Conservation (phyloP, 2,329 filamentous ascomycete genomes). For the Zopfia rhizophila region DNA sequence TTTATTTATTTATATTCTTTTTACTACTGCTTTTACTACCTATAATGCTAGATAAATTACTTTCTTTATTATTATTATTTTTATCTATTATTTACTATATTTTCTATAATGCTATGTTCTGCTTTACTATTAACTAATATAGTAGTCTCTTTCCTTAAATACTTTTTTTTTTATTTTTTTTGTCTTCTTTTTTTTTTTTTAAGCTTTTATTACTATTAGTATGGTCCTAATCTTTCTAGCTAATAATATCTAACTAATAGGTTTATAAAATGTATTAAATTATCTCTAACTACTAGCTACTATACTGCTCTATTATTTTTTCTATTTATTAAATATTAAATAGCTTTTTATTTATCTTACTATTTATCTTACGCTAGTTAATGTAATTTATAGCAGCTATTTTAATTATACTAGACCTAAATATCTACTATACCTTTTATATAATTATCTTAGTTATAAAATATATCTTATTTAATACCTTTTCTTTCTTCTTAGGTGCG, state of each 20-base stretch:
- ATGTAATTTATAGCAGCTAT: slow-evolving; percentile 13
- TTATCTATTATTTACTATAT: slow-evolving; percentile 5
- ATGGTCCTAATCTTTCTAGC: no score
- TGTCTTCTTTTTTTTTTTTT: no score
- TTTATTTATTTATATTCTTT: neutral
- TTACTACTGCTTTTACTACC: no score
- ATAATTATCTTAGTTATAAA: slow-evolving; percentile 11
- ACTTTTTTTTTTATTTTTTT: slow-evolving; percentile 1
- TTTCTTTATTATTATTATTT: slow-evolving; percentile 1
- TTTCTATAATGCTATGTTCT: slow-evolving; percentile 9
- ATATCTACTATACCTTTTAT: slow-evolving; percentile 14
- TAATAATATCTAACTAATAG: slow-evolving; percentile 4
- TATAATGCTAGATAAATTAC: no score
- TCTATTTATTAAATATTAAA: slow-evolving; percentile 8
- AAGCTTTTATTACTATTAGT: no score
- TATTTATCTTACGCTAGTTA: slow-evolving; percentile 9
- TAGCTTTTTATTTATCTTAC: slow-evolving; percentile 3
- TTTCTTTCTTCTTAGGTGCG: slow-evolving; percentile 6
- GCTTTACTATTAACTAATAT: slow-evolving; percentile 9
- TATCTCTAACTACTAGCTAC: slow-evolving; percentile 11
- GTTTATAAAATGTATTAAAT: slow-evolving; percentile 18
- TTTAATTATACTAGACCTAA: slow-evolving; percentile 1
- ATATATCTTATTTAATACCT: slow-evolving; percentile 10
- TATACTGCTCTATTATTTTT: slow-evolving; percentile 18
- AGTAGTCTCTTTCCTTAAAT: slow-evolving; percentile 3